A percentile compares a stretch with the other conserved stretches of the same genome.
Evolutionary conservation across 805 yeast species (phyloP).

Genomic region (Myxozyma monticola): DNA sequence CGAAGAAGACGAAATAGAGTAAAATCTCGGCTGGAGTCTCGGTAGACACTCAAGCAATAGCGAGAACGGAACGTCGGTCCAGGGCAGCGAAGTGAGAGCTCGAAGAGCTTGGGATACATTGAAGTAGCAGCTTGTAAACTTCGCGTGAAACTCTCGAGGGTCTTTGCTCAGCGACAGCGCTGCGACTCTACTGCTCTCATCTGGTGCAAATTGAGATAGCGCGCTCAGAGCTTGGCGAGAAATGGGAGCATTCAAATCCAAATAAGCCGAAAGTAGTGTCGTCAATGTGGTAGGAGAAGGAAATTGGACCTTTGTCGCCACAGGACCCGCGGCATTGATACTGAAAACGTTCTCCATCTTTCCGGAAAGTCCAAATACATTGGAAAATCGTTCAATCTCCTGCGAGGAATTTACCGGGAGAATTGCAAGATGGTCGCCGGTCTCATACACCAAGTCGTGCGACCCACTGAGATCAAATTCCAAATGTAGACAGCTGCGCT

Average conservation of each 20-base stretch:
- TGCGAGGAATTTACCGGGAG: constrained; percentile 88
- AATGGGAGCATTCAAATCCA: constrained; percentile 88
- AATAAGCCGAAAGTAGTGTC: constrained; percentile 75
- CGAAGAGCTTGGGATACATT: too few relatives aligned
- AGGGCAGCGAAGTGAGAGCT: constrained; percentile 63
- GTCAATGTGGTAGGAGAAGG: constrained; percentile 76
- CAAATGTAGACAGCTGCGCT: constrained; percentile 84
- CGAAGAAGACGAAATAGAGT: constrained; percentile 91
- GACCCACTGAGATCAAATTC: constrained; percentile 79
- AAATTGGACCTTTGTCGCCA: constrained; percentile 44
- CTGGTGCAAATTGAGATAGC: constrained; percentile 80
- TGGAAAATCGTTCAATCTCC: constrained; percentile 61
- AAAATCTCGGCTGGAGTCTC: constrained; percentile 87
- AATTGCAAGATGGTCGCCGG: constrained; percentile 94
- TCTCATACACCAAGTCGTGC: constrained; percentile 75
- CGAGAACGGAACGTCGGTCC: constrained; percentile 77
- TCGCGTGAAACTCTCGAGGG: too few relatives aligned
- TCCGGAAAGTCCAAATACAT: constrained; percentile 59
- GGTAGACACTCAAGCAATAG: constrained; percentile 78
- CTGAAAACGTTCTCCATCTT: constrained; percentile 57
- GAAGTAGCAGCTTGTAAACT: too few relatives aligned
- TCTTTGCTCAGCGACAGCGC: too few relatives aligned
- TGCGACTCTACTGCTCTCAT: too few relatives aligned
- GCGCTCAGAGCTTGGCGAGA: constrained; percentile 80
- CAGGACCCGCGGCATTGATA: constrained; percentile 60